phyloP scores from a whole-genome alignment of 202 grass and related monocot genomes.

The Digitaria exilis region DNA sequence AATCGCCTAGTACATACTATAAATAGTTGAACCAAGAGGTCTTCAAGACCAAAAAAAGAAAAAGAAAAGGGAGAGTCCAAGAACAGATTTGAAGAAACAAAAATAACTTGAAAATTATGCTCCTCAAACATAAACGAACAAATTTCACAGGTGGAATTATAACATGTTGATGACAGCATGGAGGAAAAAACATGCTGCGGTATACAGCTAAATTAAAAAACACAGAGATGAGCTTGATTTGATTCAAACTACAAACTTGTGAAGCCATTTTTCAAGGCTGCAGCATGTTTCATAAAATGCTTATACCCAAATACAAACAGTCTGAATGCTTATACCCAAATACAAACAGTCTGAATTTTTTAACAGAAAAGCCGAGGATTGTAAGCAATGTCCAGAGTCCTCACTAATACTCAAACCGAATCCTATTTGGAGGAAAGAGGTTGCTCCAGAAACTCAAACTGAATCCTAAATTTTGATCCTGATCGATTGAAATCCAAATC shows the following conservation, averaged over 20 bases:
- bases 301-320: not conserved
- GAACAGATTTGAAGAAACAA: not conserved
- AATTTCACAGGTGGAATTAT: constrained; percentile 6
- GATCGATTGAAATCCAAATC: not conserved
- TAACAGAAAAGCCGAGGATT: not conserved
- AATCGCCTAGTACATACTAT: not conserved
- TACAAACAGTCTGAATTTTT: not conserved
- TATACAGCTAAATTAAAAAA: not conserved
- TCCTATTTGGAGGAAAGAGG: not conserved
- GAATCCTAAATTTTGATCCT: not conserved
- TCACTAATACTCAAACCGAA: not conserved
- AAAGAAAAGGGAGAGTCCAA: too few relatives aligned
- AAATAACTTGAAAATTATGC: not conserved
- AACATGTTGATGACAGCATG: not conserved
- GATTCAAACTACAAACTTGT: not conserved
- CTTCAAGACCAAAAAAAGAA: not conserved
- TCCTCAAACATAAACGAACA: not conserved
- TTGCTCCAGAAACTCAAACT: not conserved
- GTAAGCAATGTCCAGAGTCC: not conserved
- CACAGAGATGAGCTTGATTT: not conserved
- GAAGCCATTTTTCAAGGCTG: not conserved
- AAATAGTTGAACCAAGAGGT: not conserved
- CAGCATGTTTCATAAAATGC: not conserved
- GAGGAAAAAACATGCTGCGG: not conserved
- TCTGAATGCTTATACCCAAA: not conserved